A percentile compares a stretch with the other conserved stretches of the same genome.
phyloP scores from a whole-genome alignment of 495 filamentous ascomycete genomes.

The Massariosphaeria phaeospora region DNA sequence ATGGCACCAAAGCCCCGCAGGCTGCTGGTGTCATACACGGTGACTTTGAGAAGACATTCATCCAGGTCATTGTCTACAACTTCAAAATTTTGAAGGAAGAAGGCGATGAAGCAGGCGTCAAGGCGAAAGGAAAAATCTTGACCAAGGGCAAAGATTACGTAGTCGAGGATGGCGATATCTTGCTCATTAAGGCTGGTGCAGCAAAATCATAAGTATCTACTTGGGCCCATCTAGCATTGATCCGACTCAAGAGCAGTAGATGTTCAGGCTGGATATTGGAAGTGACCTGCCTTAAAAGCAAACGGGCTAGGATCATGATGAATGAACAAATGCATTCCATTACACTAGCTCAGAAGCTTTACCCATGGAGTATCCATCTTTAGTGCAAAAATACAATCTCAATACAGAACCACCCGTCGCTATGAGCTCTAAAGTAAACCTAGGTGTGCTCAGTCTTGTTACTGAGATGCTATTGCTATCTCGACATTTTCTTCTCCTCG shows the following conservation, averaged over 20 bases:
- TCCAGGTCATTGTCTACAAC: constrained; percentile 91
- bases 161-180: constrained; percentile 51
- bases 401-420: too few species aligned
- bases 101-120: constrained; percentile 82
- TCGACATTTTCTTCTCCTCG: constrained; percentile 9
- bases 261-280: neutral
- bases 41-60: constrained; percentile 99
- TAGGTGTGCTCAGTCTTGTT: too few species aligned
- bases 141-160: constrained; percentile 99
- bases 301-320: neutral
- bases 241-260: too few species aligned
- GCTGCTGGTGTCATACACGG: constrained; percentile 97
- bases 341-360: too few species aligned
- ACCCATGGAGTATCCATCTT: too few species aligned
- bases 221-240: too few species aligned
- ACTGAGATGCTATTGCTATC: neutral
- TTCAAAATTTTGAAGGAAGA: constrained; percentile 71
- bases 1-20: constrained; percentile 92
- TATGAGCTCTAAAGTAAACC: too few species aligned
- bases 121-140: constrained; percentile 91
- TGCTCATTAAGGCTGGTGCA: constrained; percentile 93
- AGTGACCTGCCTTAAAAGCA: constrained; percentile 1
- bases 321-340: neutral
- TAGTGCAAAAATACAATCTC: too few species aligned
- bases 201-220: constrained; percentile 53